These are phyloP conservation scores for thale cress (Arabidopsis thaliana) DNA, from an alignment of 345 rosid species.

Conservation along the genomic window TAIR10.1 NC_003070.9:7405001-7405500, in stretches of 20 bases:
- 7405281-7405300: not conserved
- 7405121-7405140: constrained; percentile 36
- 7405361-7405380: not conserved
- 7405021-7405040: constrained; percentile 79
- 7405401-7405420: too few species aligned
- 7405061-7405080: constrained; percentile 44
- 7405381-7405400: not conserved
- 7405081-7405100: constrained; percentile 26
- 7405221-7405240: constrained; percentile 2
- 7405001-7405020: constrained; percentile 98
- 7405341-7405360: not conserved
- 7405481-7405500: too few species aligned
- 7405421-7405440: too few species aligned
- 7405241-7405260: not conserved
- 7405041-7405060: constrained; percentile 67
- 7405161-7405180: constrained; percentile 12
- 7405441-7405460: too few species aligned
- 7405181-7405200: constrained; percentile 19
- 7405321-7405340: not conserved
- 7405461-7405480: too few species aligned
- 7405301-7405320: constrained; percentile 16
- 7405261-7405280: constrained; percentile 12
- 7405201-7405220: constrained; percentile 19
- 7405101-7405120: constrained; percentile 36
- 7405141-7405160: constrained; percentile 33